Evolutionary conservation across 225 moss, liverwort and hornwort species (phyloP).

Genomic region (Bryoerythrophyllum caledonicum): DNA sequence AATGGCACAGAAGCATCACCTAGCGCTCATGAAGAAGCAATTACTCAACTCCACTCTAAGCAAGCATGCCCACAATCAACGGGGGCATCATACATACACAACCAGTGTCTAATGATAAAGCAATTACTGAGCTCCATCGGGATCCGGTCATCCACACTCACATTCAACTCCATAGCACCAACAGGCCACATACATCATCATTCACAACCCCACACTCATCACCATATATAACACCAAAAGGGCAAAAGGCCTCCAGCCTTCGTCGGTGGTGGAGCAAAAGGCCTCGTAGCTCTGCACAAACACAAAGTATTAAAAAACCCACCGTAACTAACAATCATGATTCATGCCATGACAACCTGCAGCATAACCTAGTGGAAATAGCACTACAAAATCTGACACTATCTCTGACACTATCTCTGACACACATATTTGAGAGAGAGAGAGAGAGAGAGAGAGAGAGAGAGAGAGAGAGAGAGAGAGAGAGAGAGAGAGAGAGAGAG

Average conservation of each 20-base stretch:
- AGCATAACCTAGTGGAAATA: neutral
- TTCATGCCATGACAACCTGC: neutral
- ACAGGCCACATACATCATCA: neutral
- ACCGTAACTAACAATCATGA: neutral
- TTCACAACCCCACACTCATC: neutral
- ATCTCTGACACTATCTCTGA: conserved; percentile 7
- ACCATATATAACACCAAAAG: neutral
- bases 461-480: too few species aligned
- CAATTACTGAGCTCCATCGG: neutral
- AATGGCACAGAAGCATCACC: too few species aligned
- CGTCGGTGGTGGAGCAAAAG: neutral
- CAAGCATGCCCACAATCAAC: too few species aligned
- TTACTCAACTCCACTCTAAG: too few species aligned
- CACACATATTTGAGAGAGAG: neutral
- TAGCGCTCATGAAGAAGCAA: too few species aligned
- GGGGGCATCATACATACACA: too few species aligned
- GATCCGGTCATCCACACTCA: too few species aligned
- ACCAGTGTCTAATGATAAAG: neutral
- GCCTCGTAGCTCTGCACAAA: too few species aligned
- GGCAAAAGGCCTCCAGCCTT: neutral
- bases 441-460: too few species aligned
- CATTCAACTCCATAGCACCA: too few species aligned
- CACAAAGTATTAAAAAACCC: too few species aligned
- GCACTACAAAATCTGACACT: conserved; percentile 1
- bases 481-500: too few species aligned